Base-by-base conservation (phyloP, 345 rosid genomes). In the Eucalyptus victrix region DNA sequence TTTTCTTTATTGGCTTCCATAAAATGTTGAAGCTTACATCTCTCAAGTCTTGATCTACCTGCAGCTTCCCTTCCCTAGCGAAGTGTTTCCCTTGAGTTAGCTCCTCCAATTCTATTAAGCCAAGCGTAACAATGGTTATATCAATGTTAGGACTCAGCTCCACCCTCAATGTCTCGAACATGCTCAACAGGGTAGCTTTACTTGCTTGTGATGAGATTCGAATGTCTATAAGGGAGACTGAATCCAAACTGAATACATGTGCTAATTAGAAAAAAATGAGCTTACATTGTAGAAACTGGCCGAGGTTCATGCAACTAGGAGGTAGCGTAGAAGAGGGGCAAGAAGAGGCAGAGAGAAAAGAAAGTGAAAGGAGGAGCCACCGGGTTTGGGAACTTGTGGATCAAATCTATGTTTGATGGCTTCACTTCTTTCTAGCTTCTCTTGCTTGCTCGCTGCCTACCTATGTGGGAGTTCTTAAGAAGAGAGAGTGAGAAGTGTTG, bases 71-170 rank as follows among this genome's bases (percentile, higher is more conserved):
- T 6, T 92, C 93, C 89, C 88, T 90, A 53, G 93, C 53, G 90
- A 94, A 86, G 91, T 92, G 24, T 53, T 53, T 53, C 58, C 58
- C 58, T 19, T 53, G 58, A 53, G 26, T 53, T 0, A 53, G 1
- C 58, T 53, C 58, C 58, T 53, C 2, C 5, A 0, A 53, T 53
- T 2, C 58, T 53, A 53, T 21, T 19, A 88, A 88, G 12, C 92
- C 92, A 1, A 94, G 97, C 1, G 90, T 88, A 54, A 93, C 94
- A 34, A 95, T 92, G 47, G 94, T 91, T 86, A 94, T 89, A 34
- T 91, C 91, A 30, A 95, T 91, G 34, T 94, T 95, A 0, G 92
- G 87, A 65, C 91, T 91, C 3, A 91, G 58, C 83, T 95, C 97
- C 58, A 90, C 40, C 89, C 95, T 91, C 51, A 94, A 21, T 32